Base-by-base conservation (phyloP, 2,329 filamentous ascomycete species). In the Exutisphaerella laricina region DNA sequence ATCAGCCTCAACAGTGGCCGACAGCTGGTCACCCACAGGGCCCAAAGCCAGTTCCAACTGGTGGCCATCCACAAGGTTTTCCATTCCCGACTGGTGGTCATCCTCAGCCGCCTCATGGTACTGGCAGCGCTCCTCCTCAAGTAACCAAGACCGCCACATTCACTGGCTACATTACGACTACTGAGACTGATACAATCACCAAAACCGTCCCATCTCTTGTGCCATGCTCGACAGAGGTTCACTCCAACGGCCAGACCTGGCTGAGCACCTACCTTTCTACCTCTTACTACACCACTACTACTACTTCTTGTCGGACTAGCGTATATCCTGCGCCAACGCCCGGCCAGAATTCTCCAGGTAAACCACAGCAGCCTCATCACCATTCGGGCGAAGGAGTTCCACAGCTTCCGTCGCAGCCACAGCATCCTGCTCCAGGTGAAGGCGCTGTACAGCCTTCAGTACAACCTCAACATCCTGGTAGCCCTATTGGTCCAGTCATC, bases 251-350 rank as follows among this genome's bases (percentile, higher is more conserved):
- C 23, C 23, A 36, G 17, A 18, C 21, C 18, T 42, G 40, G 40
- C 36, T 29, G 40, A 36, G 31, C 14, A 42, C 40, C 4, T 42
- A 42, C 32, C 31, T 42, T 6, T 36, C 40, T 9, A 42, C 40
- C 16, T 42, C 40, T 16, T 42, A 42, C 32, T 26, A 29, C 25
- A 42, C 37, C 4, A 31, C 31, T 17, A 39, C 37, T 10, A 31
- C 25, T 16, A 30, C 37, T 18, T 28, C 23, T 8, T 29, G 18
- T 28, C 16, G 31, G 4, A 39, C 37, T 17, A 10, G 14, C 12
- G 26, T 31, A 13, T 39, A 39, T 23, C 37, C 37, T 30, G 26
- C 37, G 4, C 37, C 37, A 13, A 39, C 37, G 3, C 37, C 37
- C 12, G 25, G 17, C 16, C 13, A 31, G 6, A 16, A 16, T 17